Conservation (phyloP, 2,329 filamentous ascomycete genomes). For the Drechslera avenae region DNA sequence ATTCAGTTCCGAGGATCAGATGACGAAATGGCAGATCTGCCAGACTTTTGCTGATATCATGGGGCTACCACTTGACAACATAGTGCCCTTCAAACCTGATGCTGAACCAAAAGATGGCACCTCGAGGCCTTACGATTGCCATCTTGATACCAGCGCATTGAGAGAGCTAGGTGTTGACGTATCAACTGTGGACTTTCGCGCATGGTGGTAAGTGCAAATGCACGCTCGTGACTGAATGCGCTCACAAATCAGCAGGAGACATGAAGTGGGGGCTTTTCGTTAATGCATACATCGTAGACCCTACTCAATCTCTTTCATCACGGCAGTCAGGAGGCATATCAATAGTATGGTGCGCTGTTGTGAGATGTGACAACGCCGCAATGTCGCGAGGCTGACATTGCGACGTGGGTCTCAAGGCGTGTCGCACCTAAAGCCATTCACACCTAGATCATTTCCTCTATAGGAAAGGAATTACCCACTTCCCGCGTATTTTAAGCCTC, state of each 20-base stretch:
- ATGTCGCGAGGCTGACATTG: slow-evolving; percentile 1
- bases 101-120: slow-evolving; percentile 72
- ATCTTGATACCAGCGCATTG: slow-evolving; percentile 77
- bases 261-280: slow-evolving; percentile 40
- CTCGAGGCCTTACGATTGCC: slow-evolving; percentile 84
- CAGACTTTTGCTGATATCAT: slow-evolving; percentile 78
- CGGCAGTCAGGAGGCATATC: no score
- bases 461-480: background rate
- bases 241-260: slow-evolving; percentile 35
- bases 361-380: background rate
- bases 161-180: slow-evolving; percentile 76
- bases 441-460: background rate
- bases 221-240: background rate
- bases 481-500: slow-evolving; percentile 1
- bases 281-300: background rate
- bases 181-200: slow-evolving; percentile 73
- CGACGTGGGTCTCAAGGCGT: background rate
- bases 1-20: slow-evolving; percentile 83
- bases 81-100: slow-evolving; percentile 63
- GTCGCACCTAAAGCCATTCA: slow-evolving; percentile 7
- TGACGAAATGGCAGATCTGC: slow-evolving; percentile 91
- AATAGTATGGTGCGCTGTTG: background rate
- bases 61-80: slow-evolving; percentile 70
- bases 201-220: slow-evolving; percentile 69
- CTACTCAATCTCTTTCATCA: no score